Evolutionary conservation across 768 basidiomycete genomes (phyloP).

Genomic region (Termitomyces sp.): DNA sequence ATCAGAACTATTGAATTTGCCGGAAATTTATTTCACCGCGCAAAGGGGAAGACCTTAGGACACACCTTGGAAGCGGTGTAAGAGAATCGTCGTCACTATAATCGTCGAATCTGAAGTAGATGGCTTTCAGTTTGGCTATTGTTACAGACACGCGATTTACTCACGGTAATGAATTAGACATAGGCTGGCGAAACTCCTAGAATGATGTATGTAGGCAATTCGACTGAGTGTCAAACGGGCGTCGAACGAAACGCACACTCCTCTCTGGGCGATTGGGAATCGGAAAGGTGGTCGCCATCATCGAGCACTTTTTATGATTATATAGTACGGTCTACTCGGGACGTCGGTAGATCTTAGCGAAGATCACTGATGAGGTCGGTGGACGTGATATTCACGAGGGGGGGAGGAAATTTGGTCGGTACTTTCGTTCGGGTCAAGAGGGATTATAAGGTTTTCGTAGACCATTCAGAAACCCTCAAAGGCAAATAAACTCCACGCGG

Average conservation of each 20-base stretch:
- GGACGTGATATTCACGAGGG: neutral
- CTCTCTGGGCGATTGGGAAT: slow-evolving; percentile 2
- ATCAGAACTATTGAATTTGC: neutral
- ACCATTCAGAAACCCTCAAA: neutral
- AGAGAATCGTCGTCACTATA: slow-evolving; percentile 8
- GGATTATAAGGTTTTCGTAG: neutral
- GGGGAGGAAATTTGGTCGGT: neutral
- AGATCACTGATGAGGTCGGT: neutral
- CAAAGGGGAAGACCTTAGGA: neutral
- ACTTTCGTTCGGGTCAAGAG: neutral
- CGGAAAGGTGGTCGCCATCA: slow-evolving; percentile 1
- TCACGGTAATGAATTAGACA: slow-evolving; percentile 34
- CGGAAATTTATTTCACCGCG: neutral
- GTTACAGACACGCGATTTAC: slow-evolving; percentile 37
- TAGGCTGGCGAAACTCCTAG: slow-evolving; percentile 29
- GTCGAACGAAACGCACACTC: slow-evolving; percentile 9
- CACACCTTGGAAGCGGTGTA: slow-evolving; percentile 13
- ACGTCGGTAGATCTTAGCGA: neutral
- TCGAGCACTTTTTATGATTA: neutral
- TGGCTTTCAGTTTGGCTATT: slow-evolving; percentile 40
- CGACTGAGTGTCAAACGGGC: slow-evolving; percentile 1
- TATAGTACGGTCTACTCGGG: neutral
- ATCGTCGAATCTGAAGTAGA: slow-evolving; percentile 6
- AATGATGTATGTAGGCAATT: slow-evolving; percentile 2
- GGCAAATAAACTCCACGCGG: slow-evolving; percentile 11